These are phyloP conservation scores for Xanthoconium purpureum DNA, from an alignment of 768 basidiomycete species.

Conservation along the genomic window DNA sequence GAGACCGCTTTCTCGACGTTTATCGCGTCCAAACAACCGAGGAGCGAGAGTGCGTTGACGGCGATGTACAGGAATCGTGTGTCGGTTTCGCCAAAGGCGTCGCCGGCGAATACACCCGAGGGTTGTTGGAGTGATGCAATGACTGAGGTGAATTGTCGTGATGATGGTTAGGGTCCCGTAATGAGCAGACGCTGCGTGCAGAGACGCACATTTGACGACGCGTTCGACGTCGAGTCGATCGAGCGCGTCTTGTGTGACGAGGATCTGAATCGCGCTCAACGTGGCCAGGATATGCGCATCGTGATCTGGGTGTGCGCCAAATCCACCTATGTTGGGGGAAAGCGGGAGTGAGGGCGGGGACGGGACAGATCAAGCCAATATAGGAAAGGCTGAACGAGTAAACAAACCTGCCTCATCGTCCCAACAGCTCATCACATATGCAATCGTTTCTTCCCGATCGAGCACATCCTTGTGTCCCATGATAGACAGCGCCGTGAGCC, in stretches of 20 bases:
- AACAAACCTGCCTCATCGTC: slow-evolving; percentile 75
- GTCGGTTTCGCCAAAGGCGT: slow-evolving; percentile 87
- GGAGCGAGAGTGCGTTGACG: slow-evolving; percentile 76
- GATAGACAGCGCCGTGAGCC: slow-evolving; percentile 78
- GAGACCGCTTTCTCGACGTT: slow-evolving; percentile 63
- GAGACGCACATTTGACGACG: slow-evolving; percentile 65
- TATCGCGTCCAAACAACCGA: slow-evolving; percentile 69
- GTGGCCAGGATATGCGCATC: slow-evolving; percentile 89
- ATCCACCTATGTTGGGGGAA: slow-evolving; percentile 58
- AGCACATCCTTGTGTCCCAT: slow-evolving; percentile 80
- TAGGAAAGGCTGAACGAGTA: not conserved
- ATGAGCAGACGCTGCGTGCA: not conserved
- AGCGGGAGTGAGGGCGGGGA: too few species aligned
- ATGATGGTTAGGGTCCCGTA: not conserved
- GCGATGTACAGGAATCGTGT: slow-evolving; percentile 90
- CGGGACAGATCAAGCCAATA: slow-evolving; percentile 1
- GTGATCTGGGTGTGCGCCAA: slow-evolving; percentile 89
- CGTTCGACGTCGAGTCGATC: slow-evolving; percentile 67
- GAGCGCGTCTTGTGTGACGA: slow-evolving; percentile 80
- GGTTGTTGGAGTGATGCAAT: slow-evolving; percentile 81
- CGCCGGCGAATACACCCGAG: slow-evolving; percentile 88
- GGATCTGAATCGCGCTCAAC: slow-evolving; percentile 87
- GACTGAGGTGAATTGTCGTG: slow-evolving; percentile 43
- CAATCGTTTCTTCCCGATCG: slow-evolving; percentile 77
- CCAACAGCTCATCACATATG: slow-evolving; percentile 94